Evolutionary conservation across 129 eudicot species (phyloP).

Genomic region (Chrysanthemum seticuspe): DNA sequence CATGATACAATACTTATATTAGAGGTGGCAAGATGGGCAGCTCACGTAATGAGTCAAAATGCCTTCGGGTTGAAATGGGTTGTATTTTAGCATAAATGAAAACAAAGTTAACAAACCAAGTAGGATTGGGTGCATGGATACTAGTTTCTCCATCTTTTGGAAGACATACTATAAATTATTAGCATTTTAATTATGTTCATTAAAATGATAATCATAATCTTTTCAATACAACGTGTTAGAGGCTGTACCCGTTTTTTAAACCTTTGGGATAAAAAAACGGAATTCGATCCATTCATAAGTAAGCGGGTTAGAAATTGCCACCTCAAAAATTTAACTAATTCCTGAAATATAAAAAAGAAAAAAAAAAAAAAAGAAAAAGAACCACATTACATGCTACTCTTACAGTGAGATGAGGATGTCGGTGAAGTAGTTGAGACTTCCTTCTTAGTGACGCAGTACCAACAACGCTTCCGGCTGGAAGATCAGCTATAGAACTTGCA

Average conservation of each 20-base stretch:
- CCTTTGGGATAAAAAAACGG: no score
- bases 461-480: constrained; percentile 77
- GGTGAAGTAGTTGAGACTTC: constrained; percentile 83
- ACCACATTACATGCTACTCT: constrained; percentile 18
- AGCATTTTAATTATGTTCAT: not conserved
- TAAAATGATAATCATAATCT: not conserved
- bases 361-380: not conserved
- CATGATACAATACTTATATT: not conserved
- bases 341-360: not conserved
- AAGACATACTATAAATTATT: no score
- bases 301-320: no score
- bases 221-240: no score
- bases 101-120: no score
- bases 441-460: constrained; percentile 96
- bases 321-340: no score
- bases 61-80: no score
- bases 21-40: not conserved
- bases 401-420: constrained; percentile 82
- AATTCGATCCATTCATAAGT: no score
- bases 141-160: no score
- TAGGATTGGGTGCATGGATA: no score
- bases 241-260: no score
- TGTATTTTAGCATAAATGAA: no score
- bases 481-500: constrained; percentile 75
- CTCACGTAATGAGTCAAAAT: not conserved